phyloP scores from a whole-genome alignment of 768 basidiomycete species.

The Galerina marginata region DNA sequence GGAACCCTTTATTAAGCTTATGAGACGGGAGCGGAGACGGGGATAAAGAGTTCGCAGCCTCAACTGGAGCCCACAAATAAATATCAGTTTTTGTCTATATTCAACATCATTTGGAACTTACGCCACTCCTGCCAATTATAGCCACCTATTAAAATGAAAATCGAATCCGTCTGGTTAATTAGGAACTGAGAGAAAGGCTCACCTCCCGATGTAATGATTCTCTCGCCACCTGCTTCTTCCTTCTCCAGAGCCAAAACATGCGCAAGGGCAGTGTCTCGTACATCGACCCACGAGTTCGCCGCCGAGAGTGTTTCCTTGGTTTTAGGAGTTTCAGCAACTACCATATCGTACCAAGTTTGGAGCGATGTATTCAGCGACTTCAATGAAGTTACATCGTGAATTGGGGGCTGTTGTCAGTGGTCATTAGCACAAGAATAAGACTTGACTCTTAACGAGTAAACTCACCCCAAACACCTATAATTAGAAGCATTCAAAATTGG shows the following conservation, averaged over 20 bases:
- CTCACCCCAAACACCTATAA: slow-evolving; percentile 9
- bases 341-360: slow-evolving; percentile 28
- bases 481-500: neutral
- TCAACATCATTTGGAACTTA: slow-evolving; percentile 22
- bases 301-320: slow-evolving; percentile 22
- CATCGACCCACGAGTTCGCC: slow-evolving; percentile 47
- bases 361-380: slow-evolving; percentile 45
- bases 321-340: slow-evolving; percentile 26
- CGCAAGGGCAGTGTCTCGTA: slow-evolving; percentile 60
- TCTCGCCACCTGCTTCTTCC: slow-evolving; percentile 56
- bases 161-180: neutral
- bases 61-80: slow-evolving; percentile 28
- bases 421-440: neutral
- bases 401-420: slow-evolving; percentile 36
- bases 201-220: slow-evolving; percentile 55
- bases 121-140: slow-evolving; percentile 44
- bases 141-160: slow-evolving; percentile 14
- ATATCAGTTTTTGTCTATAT: neutral
- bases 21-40: slow-evolving; percentile 28
- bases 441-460: neutral
- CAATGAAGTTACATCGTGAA: slow-evolving; percentile 43
- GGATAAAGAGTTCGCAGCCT: slow-evolving; percentile 34
- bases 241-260: slow-evolving; percentile 58
- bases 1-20: slow-evolving; percentile 30
- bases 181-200: neutral